Conservation (phyloP, 306 rosid genomes). For the Sindora glabra region DNA sequence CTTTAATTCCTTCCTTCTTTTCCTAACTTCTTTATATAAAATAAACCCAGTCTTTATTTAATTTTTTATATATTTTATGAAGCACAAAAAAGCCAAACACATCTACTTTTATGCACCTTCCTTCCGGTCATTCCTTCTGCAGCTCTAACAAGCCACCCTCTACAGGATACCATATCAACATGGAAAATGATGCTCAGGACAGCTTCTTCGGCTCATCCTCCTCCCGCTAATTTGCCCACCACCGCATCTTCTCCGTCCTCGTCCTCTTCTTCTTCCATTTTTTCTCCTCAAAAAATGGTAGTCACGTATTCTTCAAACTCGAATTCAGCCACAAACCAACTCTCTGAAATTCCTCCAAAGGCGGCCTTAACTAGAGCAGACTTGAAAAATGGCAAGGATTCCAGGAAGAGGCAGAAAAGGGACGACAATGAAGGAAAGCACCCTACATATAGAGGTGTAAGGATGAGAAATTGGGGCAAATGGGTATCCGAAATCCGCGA, state of each 20-base stretch:
- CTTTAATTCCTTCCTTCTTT: too few relatives aligned
- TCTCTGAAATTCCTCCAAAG: neutral
- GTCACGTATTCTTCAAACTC: slow-evolving; percentile 9
- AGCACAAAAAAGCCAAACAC: slow-evolving; percentile 30
- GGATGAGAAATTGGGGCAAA: slow-evolving; percentile 83
- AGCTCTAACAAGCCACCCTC: slow-evolving; percentile 16
- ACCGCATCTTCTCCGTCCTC: slow-evolving; percentile 13
- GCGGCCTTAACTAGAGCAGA: too few relatives aligned
- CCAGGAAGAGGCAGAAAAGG: slow-evolving; percentile 28
- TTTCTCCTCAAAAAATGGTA: too few relatives aligned
- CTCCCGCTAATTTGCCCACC: neutral
- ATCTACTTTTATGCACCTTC: slow-evolving; percentile 22
- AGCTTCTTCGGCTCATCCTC: too few relatives aligned
- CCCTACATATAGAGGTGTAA: slow-evolving; percentile 65
- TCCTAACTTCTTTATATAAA: slow-evolving; percentile 9
- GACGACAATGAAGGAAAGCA: slow-evolving; percentile 32
- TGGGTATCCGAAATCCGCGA: slow-evolving; percentile 90
- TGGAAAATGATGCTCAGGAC: slow-evolving; percentile 44
- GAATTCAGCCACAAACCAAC: slow-evolving; percentile 13
- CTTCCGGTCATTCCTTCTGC: slow-evolving; percentile 32
- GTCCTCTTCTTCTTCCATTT: too few relatives aligned
- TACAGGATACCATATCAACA: slow-evolving; percentile 34
- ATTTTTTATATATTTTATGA: too few relatives aligned
- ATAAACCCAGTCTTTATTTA: too few relatives aligned
- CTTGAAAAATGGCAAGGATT: too few relatives aligned